phyloP scores from a whole-genome alignment of 1,284 basidiomycete genomes.

The Pseudozyma thailandica region DNA sequence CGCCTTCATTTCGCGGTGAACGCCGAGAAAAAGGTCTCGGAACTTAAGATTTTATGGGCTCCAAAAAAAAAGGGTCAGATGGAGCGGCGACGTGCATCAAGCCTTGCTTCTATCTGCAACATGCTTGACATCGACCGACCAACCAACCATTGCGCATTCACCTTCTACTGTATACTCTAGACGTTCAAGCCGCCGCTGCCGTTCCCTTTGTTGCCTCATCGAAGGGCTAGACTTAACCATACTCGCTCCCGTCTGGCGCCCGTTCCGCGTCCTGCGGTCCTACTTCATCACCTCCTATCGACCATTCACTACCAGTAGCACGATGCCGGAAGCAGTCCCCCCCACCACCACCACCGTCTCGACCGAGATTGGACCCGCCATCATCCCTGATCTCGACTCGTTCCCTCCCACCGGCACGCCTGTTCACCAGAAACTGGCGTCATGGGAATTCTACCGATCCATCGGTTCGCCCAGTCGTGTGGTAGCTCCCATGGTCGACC shows the following conservation, averaged over 20 bases:
- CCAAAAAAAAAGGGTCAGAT: conserved; percentile 1
- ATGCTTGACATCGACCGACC: neutral
- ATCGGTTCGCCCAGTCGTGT: conserved; percentile 86
- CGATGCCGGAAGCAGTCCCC: conserved; percentile 39
- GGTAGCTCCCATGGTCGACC: conserved; percentile 97
- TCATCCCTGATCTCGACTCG: conserved; percentile 43
- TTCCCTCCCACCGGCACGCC: conserved; percentile 64
- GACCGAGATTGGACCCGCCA: conserved; percentile 23
- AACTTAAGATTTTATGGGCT: conserved; percentile 1
- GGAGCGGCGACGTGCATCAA: neutral
- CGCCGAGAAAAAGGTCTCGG: conserved; percentile 5
- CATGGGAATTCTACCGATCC: conserved; percentile 84
- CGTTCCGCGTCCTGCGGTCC: no score
- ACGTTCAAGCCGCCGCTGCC: no score
- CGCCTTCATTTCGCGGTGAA: conserved; percentile 6
- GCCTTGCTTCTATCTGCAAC: conserved; percentile 1
- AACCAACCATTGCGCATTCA: neutral
- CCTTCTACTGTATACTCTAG: neutral
- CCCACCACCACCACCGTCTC: neutral
- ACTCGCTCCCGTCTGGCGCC: conserved; percentile 17
- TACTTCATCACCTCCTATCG: no score
- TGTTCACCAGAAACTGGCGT: conserved; percentile 73
- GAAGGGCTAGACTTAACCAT: no score
- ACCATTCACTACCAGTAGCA: no score
- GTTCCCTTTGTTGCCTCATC: no score